Conservation (phyloP, 2,329 filamentous ascomycete genomes). For the Huntiella savannae region DNA sequence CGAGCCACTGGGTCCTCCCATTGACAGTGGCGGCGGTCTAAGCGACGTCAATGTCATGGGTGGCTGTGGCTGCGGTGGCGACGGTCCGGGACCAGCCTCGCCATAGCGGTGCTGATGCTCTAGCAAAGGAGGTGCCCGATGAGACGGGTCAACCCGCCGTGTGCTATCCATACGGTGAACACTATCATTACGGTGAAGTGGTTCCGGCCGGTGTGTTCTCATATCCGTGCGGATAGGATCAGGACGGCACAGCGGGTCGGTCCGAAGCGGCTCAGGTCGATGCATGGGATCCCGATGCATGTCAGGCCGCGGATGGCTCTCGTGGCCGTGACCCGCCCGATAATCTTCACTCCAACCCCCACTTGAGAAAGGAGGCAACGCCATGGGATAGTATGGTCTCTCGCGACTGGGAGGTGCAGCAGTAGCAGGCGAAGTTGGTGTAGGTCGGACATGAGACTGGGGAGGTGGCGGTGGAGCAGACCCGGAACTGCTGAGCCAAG, state of each 20-base stretch:
- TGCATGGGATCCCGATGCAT: no score
- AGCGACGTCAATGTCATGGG: constrained; percentile 10
- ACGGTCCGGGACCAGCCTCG: not conserved
- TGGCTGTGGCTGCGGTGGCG: constrained; percentile 2
- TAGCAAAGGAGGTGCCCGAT: not conserved
- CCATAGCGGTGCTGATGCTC: constrained; percentile 6
- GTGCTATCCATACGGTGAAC: not conserved
- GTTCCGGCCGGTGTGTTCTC: constrained; percentile 2
- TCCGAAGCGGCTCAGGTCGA: no score
- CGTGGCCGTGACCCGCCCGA: not conserved
- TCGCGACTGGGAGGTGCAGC: constrained; percentile 5
- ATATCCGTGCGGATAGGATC: no score
- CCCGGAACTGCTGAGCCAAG: not conserved
- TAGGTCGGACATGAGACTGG: no score
- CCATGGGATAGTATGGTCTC: constrained; percentile 5
- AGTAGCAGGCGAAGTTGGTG: not conserved
- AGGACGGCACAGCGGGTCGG: no score
- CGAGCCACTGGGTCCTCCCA: not conserved
- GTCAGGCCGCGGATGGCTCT: not conserved
- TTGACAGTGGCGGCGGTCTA: constrained; percentile 10
- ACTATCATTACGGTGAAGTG: constrained; percentile 3
- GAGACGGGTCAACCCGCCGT: not conserved
- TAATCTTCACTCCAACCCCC: constrained; percentile 6
- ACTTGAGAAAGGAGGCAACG: constrained; percentile 1
- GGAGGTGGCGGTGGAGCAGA: constrained; percentile 7